Evolutionary conservation across 1,284 basidiomycete species (phyloP).

Genomic region (Cutaneotrichosporon mucoides): DNA sequence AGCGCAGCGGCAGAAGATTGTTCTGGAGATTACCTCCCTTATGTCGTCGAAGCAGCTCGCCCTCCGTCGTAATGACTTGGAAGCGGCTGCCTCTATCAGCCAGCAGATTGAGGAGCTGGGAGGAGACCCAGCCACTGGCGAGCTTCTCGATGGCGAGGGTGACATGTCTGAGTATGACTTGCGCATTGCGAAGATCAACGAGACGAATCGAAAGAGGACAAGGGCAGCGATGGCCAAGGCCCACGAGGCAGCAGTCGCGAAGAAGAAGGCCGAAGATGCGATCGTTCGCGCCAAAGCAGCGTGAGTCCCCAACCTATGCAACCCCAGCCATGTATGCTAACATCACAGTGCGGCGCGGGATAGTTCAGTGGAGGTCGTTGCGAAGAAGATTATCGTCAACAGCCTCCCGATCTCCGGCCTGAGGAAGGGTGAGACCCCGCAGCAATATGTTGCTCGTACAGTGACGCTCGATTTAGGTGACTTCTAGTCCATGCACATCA

Average conservation of each 20-base stretch:
- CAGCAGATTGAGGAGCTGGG: slow-evolving; percentile 59
- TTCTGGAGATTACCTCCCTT: slow-evolving; percentile 53
- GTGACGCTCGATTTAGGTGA: slow-evolving; percentile 52
- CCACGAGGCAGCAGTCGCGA: slow-evolving; percentile 64
- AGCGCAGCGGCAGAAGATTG: slow-evolving; percentile 56
- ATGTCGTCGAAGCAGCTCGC: slow-evolving; percentile 63
- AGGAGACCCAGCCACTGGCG: slow-evolving; percentile 38
- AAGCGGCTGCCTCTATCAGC: slow-evolving; percentile 61
- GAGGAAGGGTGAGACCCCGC: slow-evolving; percentile 42
- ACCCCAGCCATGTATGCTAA: no score
- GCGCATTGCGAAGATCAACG: slow-evolving; percentile 72
- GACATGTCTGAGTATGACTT: slow-evolving; percentile 53
- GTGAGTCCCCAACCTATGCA: not conserved
- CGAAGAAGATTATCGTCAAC: slow-evolving; percentile 1
- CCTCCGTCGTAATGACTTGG: slow-evolving; percentile 61
- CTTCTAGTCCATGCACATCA: slow-evolving; percentile 31
- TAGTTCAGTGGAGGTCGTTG: slow-evolving; percentile 6
- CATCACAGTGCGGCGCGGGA: slow-evolving; percentile 7
- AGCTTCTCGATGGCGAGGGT: slow-evolving; percentile 21
- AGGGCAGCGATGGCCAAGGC: slow-evolving; percentile 70
- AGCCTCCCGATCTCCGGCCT: slow-evolving; percentile 27
- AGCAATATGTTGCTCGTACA: slow-evolving; percentile 46
- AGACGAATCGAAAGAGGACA: slow-evolving; percentile 78
- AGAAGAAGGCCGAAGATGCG: slow-evolving; percentile 55
- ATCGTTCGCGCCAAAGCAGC: slow-evolving; percentile 26